Base-by-base conservation (phyloP, 139 green algal genomes). In the Auxenochlorella pyrenoidosa region DNA sequence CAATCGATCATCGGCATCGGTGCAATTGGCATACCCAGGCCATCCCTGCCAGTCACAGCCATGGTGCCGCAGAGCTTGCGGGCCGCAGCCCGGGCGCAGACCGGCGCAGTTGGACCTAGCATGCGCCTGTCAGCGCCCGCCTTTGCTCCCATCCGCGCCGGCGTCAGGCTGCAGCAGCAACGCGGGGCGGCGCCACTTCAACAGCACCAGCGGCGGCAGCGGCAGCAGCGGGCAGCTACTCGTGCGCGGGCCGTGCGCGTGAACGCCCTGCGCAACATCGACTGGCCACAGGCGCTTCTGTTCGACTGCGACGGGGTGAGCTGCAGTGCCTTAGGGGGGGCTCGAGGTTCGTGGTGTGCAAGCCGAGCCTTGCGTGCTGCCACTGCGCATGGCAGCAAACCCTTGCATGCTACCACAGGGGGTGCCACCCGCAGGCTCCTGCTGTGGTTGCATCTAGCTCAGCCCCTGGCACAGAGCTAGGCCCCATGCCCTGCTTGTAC, bases 251-350 rank as follows among this genome's bases (percentile, higher is more conserved):
- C 78, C 47, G 51, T 83, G 51, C 78, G 34, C 34, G 51, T 83
- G 18, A 54, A 51, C 6, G 60, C 89, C 5, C 85, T 92, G 44
- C 89, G 88, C 32, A 93, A 93, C 85, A 88, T 93, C 59, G 89
- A 92, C 76, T 89, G 82, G 89, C 85, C 70, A 40, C 26, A 97
- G 59, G 96, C 97, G 12, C 85, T 99, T 24, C 89, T 99, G 40
- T 98, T 98, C 59, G 97, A 99, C 88, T 99, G 97, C 82, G 97
- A 99, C 84, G 97, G 96, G 75, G 96, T 96, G 82, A 97, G 40
- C 36, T 44, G 28, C 71, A 41, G 16, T 2, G 32, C 66, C 40
- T n/a, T n/a, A n/a, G n/a, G n/a, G n/a, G n/a, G n/a, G n/a, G n/a
- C n/a, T n/a, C n/a, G n/a, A n/a, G n/a, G n/a, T n/a, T n/a, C n/a